Conservation (phyloP, 116 monocot genomes). For the Papilionanthe hybrid region DNA sequence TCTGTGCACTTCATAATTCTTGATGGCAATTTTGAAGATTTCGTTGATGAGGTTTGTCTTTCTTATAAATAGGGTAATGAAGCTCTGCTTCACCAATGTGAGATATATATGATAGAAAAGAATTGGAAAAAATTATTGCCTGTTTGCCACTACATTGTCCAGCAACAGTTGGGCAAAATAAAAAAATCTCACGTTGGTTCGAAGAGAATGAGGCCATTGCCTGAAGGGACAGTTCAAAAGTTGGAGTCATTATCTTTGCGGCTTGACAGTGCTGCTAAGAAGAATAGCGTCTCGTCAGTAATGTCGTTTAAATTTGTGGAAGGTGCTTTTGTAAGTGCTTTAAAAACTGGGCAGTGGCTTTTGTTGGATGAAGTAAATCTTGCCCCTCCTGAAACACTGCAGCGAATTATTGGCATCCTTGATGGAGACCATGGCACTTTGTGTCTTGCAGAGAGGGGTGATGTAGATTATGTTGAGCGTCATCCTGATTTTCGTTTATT, state of each 20-base stretch:
- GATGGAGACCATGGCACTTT: constrained; percentile 75
- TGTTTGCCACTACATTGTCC: constrained; percentile 25
- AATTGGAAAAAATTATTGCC: constrained; percentile 73
- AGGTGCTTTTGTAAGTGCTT: constrained; percentile 88
- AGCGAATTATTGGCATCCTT: constrained; percentile 77
- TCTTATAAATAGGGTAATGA: constrained; percentile 50
- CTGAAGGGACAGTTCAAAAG: constrained; percentile 29
- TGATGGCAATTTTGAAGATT: background rate
- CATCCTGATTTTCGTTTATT: constrained; percentile 78
- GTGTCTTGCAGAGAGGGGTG: constrained; percentile 90
- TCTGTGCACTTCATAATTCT: background rate
- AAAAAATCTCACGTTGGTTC: constrained; percentile 23
- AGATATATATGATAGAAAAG: constrained; percentile 48
- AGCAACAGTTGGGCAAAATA: constrained; percentile 18
- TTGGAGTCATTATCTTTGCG: constrained; percentile 64
- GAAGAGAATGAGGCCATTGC: constrained; percentile 69
- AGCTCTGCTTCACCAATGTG: constrained; percentile 39
- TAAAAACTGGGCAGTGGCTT: constrained; percentile 86
- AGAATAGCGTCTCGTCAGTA: constrained; percentile 42
- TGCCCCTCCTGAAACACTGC: constrained; percentile 83
- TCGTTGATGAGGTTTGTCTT: background rate
- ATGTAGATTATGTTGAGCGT: constrained; percentile 64
- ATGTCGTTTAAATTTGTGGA: constrained; percentile 89
- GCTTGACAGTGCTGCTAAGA: constrained; percentile 54
- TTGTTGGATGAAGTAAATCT: constrained; percentile 98